Conservation (phyloP, 306 rosid species). For the Prunus armeniaca region DNA sequence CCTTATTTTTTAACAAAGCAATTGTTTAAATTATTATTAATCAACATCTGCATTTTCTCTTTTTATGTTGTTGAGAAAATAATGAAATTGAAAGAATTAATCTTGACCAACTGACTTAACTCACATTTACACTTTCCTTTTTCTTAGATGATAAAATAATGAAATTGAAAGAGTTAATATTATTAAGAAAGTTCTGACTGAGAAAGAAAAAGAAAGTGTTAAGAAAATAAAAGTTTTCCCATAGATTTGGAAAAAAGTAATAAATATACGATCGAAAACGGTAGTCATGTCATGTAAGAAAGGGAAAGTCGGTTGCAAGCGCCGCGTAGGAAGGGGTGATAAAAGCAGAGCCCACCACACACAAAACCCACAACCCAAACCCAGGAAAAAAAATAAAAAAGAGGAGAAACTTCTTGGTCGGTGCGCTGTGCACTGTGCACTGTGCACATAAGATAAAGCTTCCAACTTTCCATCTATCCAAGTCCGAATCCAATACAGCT, state of each 20-base stretch:
- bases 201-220: not conserved
- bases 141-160: no score
- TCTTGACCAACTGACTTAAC: no score
- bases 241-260: not conserved
- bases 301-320: not conserved
- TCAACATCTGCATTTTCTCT: accelerated
- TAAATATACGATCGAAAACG: not conserved
- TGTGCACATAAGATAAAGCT: not conserved
- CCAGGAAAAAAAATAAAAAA: not conserved
- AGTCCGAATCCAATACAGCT: no score
- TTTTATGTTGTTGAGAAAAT: no score
- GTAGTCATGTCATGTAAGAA: not conserved
- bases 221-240: not conserved
- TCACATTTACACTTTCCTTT: no score
- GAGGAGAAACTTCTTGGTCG: not conserved
- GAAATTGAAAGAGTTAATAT: no score
- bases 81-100: no score
- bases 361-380: not conserved
- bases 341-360: not conserved
- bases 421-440: no score
- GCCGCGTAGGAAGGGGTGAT: not conserved
- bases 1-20: no score
- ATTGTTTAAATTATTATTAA: no score
- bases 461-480: not conserved
- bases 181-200: no score